Conservation (phyloP, 2,329 filamentous ascomycete genomes). For the Cephalotrichum gorgonifer region DNA sequence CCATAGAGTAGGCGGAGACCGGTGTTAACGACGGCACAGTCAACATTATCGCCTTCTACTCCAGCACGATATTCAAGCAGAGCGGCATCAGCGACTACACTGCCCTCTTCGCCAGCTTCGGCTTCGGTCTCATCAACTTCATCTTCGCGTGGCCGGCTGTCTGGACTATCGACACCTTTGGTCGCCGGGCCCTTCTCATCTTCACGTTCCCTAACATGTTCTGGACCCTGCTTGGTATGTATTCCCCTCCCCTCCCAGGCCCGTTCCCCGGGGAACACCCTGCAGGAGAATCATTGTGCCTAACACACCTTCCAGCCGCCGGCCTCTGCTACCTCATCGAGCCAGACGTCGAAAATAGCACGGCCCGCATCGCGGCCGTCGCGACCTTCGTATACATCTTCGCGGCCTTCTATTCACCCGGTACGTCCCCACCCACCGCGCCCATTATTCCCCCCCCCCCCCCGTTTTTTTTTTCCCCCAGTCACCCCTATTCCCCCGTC, state of each 20-base stretch:
- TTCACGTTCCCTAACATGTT: conserved; percentile 59
- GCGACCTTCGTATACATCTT: conserved; percentile 57
- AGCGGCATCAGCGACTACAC: conserved; percentile 26
- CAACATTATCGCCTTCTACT: conserved; percentile 41
- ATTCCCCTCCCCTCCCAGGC: not conserved
- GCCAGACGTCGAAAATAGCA: conserved; percentile 18
- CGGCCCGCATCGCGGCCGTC: conserved; percentile 39
- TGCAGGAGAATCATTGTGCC: not conserved
- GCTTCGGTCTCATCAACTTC: conserved; percentile 47
- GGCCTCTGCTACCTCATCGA: conserved; percentile 27
- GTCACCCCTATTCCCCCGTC: too few relatives aligned
- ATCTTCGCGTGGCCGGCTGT: conserved; percentile 57
- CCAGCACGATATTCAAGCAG: conserved; percentile 31
- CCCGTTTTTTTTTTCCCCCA: too few relatives aligned
- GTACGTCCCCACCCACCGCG: conserved; percentile 14
- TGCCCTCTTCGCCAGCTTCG: conserved; percentile 30
- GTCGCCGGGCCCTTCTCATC: conserved; percentile 49
- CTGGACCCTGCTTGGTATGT: conserved; percentile 39
- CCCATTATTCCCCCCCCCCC: not conserved
- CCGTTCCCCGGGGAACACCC: too few relatives aligned
- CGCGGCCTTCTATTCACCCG: conserved; percentile 54
- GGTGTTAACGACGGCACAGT: conserved; percentile 13
- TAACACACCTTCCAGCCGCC: conserved; percentile 16
- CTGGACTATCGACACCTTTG: conserved; percentile 58
- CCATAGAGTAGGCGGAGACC: not conserved